Evolutionary conservation across 768 basidiomycete genomes (phyloP).

Genomic region (Pulveroboletus sp.): DNA sequence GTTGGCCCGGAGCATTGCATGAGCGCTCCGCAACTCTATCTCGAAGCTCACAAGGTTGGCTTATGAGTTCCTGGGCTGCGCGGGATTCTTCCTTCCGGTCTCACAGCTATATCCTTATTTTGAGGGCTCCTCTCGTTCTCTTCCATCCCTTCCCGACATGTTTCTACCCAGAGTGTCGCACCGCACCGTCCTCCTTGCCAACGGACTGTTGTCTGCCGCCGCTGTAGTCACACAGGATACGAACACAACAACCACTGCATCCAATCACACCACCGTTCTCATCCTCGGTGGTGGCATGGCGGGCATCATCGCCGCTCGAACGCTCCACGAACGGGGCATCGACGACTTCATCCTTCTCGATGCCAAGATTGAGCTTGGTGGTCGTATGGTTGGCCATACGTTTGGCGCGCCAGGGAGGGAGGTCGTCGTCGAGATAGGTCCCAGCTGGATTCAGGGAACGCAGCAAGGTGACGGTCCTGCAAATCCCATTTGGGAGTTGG

Average conservation of each 20-base stretch:
- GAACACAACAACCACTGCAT: background rate
- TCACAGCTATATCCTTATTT: background rate
- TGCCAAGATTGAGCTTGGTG: constrained; percentile 58
- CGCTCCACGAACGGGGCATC: constrained; percentile 52
- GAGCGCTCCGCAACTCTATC: no score
- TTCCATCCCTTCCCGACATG: constrained; percentile 8
- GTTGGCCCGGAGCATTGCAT: no score
- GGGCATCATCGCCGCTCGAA: constrained; percentile 63
- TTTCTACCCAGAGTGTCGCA: background rate
- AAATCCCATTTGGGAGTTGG: constrained; percentile 59
- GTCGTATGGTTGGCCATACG: constrained; percentile 48
- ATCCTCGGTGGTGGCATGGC: constrained; percentile 68
- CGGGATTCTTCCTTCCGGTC: no score
- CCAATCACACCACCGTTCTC: constrained; percentile 39
- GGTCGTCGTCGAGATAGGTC: constrained; percentile 52
- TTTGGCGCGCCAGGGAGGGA: constrained; percentile 41
- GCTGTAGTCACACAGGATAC: constrained; percentile 10
- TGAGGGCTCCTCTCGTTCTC: background rate
- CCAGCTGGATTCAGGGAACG: constrained; percentile 61
- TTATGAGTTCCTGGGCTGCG: no score
- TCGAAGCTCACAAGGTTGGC: no score
- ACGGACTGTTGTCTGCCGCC: constrained; percentile 1
- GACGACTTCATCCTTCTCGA: constrained; percentile 62
- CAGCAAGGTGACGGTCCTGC: constrained; percentile 46
- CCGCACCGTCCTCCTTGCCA: background rate